Evolutionary conservation across 768 basidiomycete species (phyloP), one percentile per base, ranked within the genome.

Genomic region (Hygrocybe coccinea): DNA sequence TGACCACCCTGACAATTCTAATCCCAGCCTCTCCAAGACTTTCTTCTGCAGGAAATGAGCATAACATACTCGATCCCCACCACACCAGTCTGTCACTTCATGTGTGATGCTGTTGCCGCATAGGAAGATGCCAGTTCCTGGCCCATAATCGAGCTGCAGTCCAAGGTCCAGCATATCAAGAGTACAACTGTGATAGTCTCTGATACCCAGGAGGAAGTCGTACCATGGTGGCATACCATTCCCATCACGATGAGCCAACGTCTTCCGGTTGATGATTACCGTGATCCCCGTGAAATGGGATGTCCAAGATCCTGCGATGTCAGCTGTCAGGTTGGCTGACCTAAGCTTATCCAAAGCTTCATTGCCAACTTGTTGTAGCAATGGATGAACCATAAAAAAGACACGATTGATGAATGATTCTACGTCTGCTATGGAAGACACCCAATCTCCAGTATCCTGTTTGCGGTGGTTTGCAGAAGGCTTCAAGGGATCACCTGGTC

Each of bases 31-130:
- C 10, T 24, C 37, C 19, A 39, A 36, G 17, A 55, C 54, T 33
- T 34, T 19, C 39, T 36, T 25, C 14, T 46, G 48, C 44, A 55
- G 21, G 29, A 46, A 55, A 19, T 48, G 43, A 9, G 54, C 54
- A 48, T 25, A 46, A 29, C 54, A 55, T 3, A 55, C 45, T 36
- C 54, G 24, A 41, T 56, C 56, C 25, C 56, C 9, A 17, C 14
- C 5, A 36, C 45, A 14, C 56, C 58, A 14, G 39, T 50, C 36
- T 19, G 38, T 36, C 24, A 57, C 29, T 36, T 55, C n/a, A 22
- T 55, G 54, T 15, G 2, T 24, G 12, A 55, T 10, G 17, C 29
- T 36, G 11, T 55, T 55, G n/a, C 54, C 54, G 34, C 54, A 55
- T 11, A 50, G 10, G 17, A 25, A 12, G 14, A 36, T 25, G 11